A percentile compares a stretch with the other conserved stretches of the same genome.
Conservation (phyloP, 306 rosid species). For the Mimosa pudica region DNA sequence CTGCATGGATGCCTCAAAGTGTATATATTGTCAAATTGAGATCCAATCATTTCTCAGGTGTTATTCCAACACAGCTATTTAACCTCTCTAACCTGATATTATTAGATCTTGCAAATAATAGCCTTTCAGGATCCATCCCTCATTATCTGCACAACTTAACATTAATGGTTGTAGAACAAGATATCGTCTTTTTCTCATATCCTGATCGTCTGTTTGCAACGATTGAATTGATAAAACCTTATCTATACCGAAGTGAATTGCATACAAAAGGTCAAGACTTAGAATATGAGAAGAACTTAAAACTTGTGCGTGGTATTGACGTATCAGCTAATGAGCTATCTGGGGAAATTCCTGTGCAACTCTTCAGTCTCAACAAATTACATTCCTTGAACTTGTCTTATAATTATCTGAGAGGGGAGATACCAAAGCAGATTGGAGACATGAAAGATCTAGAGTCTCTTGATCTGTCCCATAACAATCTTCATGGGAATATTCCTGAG, state of each 20-base stretch:
- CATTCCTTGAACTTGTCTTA: neutral
- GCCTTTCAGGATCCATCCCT: neutral
- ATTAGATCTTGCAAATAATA: neutral
- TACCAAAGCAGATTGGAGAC: neutral
- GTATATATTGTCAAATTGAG: neutral
- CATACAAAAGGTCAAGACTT: neutral
- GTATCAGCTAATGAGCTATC: neutral
- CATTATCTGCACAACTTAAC: neutral
- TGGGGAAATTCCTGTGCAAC: neutral
- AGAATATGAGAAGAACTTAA: neutral
- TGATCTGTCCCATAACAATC: neutral
- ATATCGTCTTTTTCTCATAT: neutral
- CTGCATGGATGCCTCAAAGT: neutral
- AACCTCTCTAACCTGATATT: neutral
- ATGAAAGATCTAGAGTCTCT: neutral
- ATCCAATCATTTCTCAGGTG: neutral
- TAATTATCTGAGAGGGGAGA: neutral
- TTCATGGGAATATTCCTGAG: neutral
- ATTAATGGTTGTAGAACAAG: too few species aligned
- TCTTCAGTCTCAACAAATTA: neutral
- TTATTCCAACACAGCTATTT: neutral
- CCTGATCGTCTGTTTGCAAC: too few species aligned
- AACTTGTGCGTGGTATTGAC: neutral
- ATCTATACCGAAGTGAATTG: neutral
- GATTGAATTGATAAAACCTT: neutral